Conservation (phyloP, 352 stramenopile genomes). For the Plasmopara viticola region DNA sequence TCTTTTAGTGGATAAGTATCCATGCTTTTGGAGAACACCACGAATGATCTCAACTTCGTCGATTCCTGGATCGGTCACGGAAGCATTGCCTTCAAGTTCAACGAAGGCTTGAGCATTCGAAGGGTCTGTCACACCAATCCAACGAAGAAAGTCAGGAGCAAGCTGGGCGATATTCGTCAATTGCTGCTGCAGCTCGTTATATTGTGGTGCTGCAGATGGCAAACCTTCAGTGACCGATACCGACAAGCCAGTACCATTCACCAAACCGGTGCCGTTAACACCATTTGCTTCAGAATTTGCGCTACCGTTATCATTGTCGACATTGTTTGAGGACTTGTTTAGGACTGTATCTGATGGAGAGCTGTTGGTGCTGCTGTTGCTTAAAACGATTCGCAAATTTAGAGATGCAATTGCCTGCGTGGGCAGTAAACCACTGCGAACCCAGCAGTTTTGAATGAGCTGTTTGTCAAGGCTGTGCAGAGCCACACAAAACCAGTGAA, state of each 20-base stretch:
- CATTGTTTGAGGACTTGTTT: conserved; percentile 11
- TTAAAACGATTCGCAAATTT: conserved; percentile 55
- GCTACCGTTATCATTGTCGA: conserved; percentile 12
- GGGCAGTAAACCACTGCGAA: conserved; percentile 63
- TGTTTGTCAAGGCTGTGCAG: conserved; percentile 64
- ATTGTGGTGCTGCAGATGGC: conserved; percentile 31
- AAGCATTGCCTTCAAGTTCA: conserved; percentile 71
- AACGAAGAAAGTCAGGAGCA: conserved; percentile 68
- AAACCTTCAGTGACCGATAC: conserved; percentile 18
- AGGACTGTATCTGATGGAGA: conserved; percentile 5
- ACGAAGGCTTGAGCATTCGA: conserved; percentile 55
- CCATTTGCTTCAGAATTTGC: conserved; percentile 10
- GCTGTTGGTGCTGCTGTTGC: conserved; percentile 8
- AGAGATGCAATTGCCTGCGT: conserved; percentile 56
- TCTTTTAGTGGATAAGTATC: conserved; percentile 57
- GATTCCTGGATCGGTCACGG: conserved; percentile 67
- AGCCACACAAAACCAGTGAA: conserved; percentile 77
- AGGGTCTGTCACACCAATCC: conserved; percentile 54
- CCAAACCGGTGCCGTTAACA: conserved; percentile 5
- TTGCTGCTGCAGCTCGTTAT: conserved; percentile 53
- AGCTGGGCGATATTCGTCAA: conserved; percentile 50
- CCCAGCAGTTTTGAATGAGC: conserved; percentile 68
- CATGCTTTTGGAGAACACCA: conserved; percentile 75
- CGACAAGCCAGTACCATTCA: conserved; percentile 7
- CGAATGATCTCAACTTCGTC: conserved; percentile 82